Conservation (phyloP, 805 yeast genomes). For the Allodekkera sacchari region DNA sequence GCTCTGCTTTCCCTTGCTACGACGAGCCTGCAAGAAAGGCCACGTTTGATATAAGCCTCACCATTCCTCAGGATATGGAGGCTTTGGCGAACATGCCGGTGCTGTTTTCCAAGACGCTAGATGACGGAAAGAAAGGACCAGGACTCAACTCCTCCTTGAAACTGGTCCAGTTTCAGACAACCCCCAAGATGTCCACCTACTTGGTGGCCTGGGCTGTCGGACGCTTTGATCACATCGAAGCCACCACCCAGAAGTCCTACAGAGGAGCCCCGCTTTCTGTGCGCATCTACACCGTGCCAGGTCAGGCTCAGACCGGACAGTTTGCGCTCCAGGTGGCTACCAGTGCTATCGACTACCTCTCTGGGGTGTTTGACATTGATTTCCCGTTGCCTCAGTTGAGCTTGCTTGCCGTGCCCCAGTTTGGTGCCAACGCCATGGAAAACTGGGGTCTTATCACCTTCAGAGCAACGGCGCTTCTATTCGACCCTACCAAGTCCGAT, state of each 20-base stretch:
- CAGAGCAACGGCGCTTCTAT: slow-evolving; percentile 51
- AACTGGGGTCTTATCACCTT: slow-evolving; percentile 79
- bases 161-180: slow-evolving; percentile 31
- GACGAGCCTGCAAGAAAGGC: slow-evolving; percentile 53
- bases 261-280: slow-evolving; percentile 37
- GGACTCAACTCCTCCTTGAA: slow-evolving; percentile 6
- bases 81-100: slow-evolving; percentile 44
- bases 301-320: slow-evolving; percentile 36
- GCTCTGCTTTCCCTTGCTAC: slow-evolving; percentile 50
- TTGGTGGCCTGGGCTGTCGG: slow-evolving; percentile 54
- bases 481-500: slow-evolving; percentile 37
- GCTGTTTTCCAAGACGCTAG: slow-evolving; percentile 11
- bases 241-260: slow-evolving; percentile 31
- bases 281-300: slow-evolving; percentile 45
- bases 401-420: slow-evolving; percentile 69
- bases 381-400: slow-evolving; percentile 83
- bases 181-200: slow-evolving; percentile 50
- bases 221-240: slow-evolving; percentile 45
- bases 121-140: slow-evolving; percentile 15
- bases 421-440: slow-evolving; percentile 85
- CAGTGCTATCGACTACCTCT: slow-evolving; percentile 41
- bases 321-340: slow-evolving; percentile 42
- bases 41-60: slow-evolving; percentile 39
- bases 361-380: slow-evolving; percentile 37
- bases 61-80: slow-evolving; percentile 24